Evolutionary conservation across 2,329 filamentous ascomycete genomes (phyloP).

Genomic region (Metarhizium humberi): DNA sequence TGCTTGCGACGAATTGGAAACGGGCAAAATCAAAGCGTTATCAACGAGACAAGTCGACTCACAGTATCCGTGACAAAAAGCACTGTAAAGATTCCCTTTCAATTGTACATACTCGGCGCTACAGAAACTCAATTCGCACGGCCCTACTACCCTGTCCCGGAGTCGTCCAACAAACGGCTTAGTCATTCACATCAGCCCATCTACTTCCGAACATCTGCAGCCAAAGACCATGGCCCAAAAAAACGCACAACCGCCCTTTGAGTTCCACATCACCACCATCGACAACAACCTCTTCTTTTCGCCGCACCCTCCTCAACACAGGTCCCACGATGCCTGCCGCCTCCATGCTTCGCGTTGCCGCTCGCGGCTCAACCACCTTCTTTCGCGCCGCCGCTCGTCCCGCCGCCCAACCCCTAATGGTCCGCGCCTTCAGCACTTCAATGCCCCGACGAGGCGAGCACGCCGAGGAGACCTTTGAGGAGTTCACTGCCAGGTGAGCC

Average conservation of each 20-base stretch:
- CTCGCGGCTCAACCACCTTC: constrained; percentile 55
- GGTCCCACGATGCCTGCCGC: constrained; percentile 50
- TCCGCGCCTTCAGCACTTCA: constrained; percentile 56
- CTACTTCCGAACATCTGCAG: constrained; percentile 7
- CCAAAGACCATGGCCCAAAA: constrained; percentile 12
- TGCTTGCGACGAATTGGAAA: constrained; percentile 13
- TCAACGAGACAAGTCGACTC: constrained; percentile 7
- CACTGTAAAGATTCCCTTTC: background rate
- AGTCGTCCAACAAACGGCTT: constrained; percentile 16
- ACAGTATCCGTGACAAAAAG: background rate
- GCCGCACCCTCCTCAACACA: background rate
- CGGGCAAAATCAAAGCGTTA: constrained; percentile 14
- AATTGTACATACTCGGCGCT: no score
- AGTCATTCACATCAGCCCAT: constrained; percentile 24
- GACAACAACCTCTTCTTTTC: background rate
- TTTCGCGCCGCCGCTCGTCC: constrained; percentile 55
- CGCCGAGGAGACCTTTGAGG: constrained; percentile 95
- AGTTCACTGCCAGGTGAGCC: constrained; percentile 91
- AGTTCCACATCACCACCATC: constrained; percentile 6
- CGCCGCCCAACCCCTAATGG: constrained; percentile 44
- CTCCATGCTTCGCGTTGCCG: constrained; percentile 61
- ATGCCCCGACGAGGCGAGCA: constrained; percentile 50
- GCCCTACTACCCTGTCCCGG: background rate
- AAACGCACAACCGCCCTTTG: constrained; percentile 10
- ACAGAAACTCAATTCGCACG: constrained; percentile 18